Base-by-base conservation (phyloP, 108 stramenopile genomes). In the Cyclotella baltica region DNA sequence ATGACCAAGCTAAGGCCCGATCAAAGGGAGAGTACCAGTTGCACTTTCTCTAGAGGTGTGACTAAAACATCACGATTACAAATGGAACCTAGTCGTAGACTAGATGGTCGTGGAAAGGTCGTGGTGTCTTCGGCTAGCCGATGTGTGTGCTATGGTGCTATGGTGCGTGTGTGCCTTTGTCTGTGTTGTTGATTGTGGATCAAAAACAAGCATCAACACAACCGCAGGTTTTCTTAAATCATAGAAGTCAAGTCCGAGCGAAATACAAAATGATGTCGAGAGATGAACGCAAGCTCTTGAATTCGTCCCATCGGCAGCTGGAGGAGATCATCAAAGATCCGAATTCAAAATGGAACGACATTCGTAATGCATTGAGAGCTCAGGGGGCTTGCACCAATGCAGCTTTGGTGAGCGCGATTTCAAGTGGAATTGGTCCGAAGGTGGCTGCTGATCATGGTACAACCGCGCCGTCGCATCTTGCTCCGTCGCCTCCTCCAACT, bases 321-420 rank as follows among this genome's bases (percentile, higher is more conserved):
- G 75, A 75, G 20, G 53, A 75, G 27, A 67, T 75, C 15, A 25
- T 75, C 19, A 25, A 47, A 37, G 75, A 75, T 48, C 75, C 75
- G 0, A 47, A 55, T 27, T 53, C 75, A 36, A 59, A 67, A n/a
- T 75, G 75, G 75, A 2, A 16, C 23, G 75, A 75, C 51, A 75
- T 75, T n/a, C 38, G 75, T 36, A 65, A 3, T 18, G 64, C 65
- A 27, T 43, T 75, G 62, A 75, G 59, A 53, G 66, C 63, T 3
- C 55, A 56, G 8, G 30, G 75, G 1, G 73, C 46, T n/a, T 75
- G 73, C 31, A 75, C 75, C 3, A 75, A 75, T 47, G 75, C 52
- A 18, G 75, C 51, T 1, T 37, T 75, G 22, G 58, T 75, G 75
- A 33, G 46, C 36, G 75, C 75, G 6, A 23, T 75, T 33, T n/a